Evolutionary conservation across 108 stramenopile genomes (phyloP).

Genomic region (Skeletonema tropicum): DNA sequence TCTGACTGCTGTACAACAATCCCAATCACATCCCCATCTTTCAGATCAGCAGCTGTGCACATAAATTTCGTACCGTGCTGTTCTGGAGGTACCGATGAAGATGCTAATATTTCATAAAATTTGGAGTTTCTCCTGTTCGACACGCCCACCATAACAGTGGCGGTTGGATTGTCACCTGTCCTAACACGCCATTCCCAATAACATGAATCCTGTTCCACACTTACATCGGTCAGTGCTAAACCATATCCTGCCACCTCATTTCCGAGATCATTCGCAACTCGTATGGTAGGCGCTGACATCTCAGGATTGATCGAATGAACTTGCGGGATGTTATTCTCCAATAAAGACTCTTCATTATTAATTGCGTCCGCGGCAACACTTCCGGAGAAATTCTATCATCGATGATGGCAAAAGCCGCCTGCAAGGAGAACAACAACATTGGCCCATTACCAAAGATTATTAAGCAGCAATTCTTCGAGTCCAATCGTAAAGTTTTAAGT

Average conservation of each 20-base stretch:
- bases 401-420: slow-evolving; percentile 19
- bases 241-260: slow-evolving; percentile 59
- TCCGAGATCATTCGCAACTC: slow-evolving; percentile 26
- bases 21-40: slow-evolving; percentile 76
- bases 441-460: slow-evolving; percentile 58
- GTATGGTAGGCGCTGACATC: slow-evolving; percentile 43
- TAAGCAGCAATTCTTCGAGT: not conserved
- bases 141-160: slow-evolving; percentile 75
- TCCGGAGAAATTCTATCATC: slow-evolving; percentile 20
- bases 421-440: slow-evolving; percentile 46
- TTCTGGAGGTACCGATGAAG: slow-evolving; percentile 59
- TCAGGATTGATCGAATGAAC: slow-evolving; percentile 44
- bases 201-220: slow-evolving; percentile 84
- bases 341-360: slow-evolving; percentile 35
- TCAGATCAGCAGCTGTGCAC: slow-evolving; percentile 57
- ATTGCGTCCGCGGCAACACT: slow-evolving; percentile 1
- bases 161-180: slow-evolving; percentile 16
- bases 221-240: slow-evolving; percentile 66
- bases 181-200: slow-evolving; percentile 87
- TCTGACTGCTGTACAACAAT: slow-evolving; percentile 85
- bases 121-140: slow-evolving; percentile 64
- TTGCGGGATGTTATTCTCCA: slow-evolving; percentile 53
- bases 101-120: slow-evolving; percentile 68
- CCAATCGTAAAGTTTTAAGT: too few species aligned
- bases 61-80: slow-evolving; percentile 74